These are phyloP conservation scores for Sporisorium scitamineum DNA, from an alignment of 1,284 basidiomycete species.

Conservation along the genomic window DNA sequence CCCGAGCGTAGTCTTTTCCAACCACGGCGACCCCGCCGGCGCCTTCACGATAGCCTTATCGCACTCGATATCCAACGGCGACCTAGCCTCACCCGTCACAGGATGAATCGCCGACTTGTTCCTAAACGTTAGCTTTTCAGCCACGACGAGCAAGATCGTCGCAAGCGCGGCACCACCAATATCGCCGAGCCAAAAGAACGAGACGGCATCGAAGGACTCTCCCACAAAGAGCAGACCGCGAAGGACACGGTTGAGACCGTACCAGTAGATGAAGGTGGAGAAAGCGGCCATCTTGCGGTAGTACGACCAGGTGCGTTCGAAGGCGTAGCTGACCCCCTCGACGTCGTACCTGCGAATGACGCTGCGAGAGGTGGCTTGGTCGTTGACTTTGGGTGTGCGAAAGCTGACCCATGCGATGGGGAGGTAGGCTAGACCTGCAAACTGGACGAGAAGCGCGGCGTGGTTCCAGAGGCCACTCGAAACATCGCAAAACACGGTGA, in stretches of 20 bases:
- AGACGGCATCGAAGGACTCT: conserved; percentile 33
- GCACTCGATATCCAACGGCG: conserved; percentile 48
- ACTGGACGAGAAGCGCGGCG: conserved; percentile 31
- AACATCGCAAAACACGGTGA: conserved; percentile 20
- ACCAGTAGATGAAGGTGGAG: conserved; percentile 54
- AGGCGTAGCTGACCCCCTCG: conserved; percentile 51
- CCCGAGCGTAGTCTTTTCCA: conserved; percentile 43
- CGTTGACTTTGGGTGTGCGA: conserved; percentile 44
- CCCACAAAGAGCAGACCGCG: conserved; percentile 22
- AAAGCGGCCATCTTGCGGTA: conserved; percentile 50
- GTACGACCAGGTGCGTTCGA: conserved; percentile 57
- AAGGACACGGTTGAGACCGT: conserved; percentile 47
- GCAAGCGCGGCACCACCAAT: conserved; percentile 25
- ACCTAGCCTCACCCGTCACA: conserved; percentile 30
- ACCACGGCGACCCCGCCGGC: conserved; percentile 45
- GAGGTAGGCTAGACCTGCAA: conserved; percentile 31
- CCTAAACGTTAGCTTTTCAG: conserved; percentile 44
- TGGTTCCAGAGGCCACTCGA: conserved; percentile 29
- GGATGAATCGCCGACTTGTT: conserved; percentile 37
- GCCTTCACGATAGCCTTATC: conserved; percentile 53
- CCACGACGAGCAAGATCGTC: conserved; percentile 25
- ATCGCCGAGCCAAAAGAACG: conserved; percentile 48
- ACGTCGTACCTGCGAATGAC: conserved; percentile 45
- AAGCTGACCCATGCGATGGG: conserved; percentile 45
- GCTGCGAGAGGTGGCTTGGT: conserved; percentile 30